Conservation (phyloP, 1,139 yeast genomes). For the Tardiomyces blankii region DNA sequence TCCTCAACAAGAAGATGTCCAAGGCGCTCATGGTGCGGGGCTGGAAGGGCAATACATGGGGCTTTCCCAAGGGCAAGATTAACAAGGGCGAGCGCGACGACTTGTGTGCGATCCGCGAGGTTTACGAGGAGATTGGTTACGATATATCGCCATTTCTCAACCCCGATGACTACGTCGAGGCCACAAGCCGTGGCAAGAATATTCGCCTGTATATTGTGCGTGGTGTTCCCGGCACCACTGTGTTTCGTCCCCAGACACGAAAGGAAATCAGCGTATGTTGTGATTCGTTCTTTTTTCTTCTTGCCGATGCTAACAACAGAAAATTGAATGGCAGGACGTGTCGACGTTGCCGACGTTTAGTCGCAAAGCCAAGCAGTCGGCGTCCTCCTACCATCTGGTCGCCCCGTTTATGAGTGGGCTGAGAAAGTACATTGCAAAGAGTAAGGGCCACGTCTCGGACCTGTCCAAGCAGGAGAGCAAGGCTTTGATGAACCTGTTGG, state of each 20-base stretch:
- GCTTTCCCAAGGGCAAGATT: slow-evolving; percentile 95
- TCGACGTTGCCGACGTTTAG: slow-evolving; percentile 33
- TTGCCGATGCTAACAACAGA: slow-evolving; percentile 3
- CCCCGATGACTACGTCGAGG: slow-evolving; percentile 66
- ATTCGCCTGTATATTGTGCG: slow-evolving; percentile 71
- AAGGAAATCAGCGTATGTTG: slow-evolving; percentile 49
- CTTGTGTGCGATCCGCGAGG: slow-evolving; percentile 92
- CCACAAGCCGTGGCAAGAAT: slow-evolving; percentile 75
- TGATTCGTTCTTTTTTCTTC: no score
- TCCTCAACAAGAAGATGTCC: slow-evolving; percentile 59
- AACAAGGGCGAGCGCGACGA: slow-evolving; percentile 85
- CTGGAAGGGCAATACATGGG: slow-evolving; percentile 76
- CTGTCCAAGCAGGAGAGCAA: slow-evolving; percentile 21
- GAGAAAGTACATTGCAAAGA: slow-evolving; percentile 19
- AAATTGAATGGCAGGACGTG: slow-evolving; percentile 54
- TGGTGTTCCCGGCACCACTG: slow-evolving; percentile 67
- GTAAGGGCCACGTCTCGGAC: slow-evolving; percentile 21
- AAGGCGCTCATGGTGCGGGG: slow-evolving; percentile 79
- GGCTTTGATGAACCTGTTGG: slow-evolving; percentile 25
- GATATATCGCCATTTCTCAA: slow-evolving; percentile 60
- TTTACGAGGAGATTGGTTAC: slow-evolving; percentile 90
- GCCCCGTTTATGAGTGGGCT: slow-evolving; percentile 28
- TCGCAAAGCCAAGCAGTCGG: slow-evolving; percentile 7
- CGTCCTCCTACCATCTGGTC: slow-evolving; percentile 23
- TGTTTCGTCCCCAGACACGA: slow-evolving; percentile 70